Percentiles rank a stretch among this genome's conserved stretches.
Evolutionary conservation across 257 asterid species (phyloP).

Genomic region (Salvia miltiorrhiza): DNA sequence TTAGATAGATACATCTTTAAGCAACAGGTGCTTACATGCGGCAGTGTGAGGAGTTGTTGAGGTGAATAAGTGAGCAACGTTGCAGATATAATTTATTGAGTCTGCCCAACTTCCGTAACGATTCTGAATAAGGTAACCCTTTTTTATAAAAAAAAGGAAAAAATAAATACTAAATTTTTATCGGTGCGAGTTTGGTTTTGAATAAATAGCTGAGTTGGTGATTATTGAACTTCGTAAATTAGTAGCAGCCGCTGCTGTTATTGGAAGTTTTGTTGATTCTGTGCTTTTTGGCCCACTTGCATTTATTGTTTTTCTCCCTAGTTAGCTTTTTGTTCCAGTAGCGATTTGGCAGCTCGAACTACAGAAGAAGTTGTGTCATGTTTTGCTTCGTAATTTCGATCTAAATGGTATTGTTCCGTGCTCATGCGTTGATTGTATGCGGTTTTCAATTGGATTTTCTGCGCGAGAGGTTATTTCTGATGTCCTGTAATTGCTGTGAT

Average conservation of each 20-base stretch:
- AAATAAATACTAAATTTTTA: background rate
- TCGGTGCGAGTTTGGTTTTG: background rate
- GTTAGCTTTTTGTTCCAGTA: background rate
- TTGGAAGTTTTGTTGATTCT: constrained; percentile 18
- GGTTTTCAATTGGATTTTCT: constrained; percentile 4
- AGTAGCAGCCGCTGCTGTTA: constrained; percentile 9
- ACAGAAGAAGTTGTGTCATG: constrained; percentile 9
- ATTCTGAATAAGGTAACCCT: constrained; percentile 19
- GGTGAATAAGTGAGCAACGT: constrained; percentile 11
- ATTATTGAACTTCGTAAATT: constrained; percentile 9
- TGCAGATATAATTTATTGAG: constrained; percentile 19
- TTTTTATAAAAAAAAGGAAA: background rate
- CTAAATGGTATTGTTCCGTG: constrained; percentile 9
- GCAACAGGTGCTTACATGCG: constrained; percentile 16
- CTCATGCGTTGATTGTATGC: background rate
- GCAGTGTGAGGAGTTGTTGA: constrained; percentile 20
- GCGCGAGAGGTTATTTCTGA: constrained; percentile 1
- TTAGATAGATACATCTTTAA: background rate
- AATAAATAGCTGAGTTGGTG: constrained; percentile 17
- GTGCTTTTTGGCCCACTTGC: constrained; percentile 21
- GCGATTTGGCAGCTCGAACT: constrained; percentile 19
- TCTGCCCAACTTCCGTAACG: constrained; percentile 12
- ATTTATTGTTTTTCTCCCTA: constrained; percentile 7
- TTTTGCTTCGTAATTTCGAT: constrained; percentile 4
- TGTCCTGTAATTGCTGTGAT: constrained; percentile 13